Percentiles rank a stretch among this genome's conserved stretches.
Conservation (phyloP, 495 filamentous ascomycete genomes). For the Penicillium waksmanii region DNA sequence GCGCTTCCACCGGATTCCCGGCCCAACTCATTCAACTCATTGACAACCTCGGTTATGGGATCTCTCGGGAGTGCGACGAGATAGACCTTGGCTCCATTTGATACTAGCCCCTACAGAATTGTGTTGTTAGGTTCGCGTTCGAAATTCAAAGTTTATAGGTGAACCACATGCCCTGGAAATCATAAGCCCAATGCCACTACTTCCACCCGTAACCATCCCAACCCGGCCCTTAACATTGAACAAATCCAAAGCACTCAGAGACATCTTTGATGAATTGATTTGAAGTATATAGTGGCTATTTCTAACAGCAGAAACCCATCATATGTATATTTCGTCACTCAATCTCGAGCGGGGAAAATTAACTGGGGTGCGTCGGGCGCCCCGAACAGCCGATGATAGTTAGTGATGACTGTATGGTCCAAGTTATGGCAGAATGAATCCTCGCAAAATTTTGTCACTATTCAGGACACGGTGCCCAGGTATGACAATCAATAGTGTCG, state of each 20-base stretch:
- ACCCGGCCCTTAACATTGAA: constrained; percentile 41
- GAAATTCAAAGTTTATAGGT: neutral
- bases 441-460: too few relatives aligned
- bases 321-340: neutral
- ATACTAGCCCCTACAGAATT: constrained; percentile 37
- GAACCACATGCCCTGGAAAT: constrained; percentile 36
- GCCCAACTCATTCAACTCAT: constrained; percentile 37
- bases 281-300: neutral
- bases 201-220: constrained; percentile 49
- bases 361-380: neutral
- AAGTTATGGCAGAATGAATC: too few relatives aligned
- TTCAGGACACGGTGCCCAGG: too few relatives aligned
- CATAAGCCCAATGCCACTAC: constrained; percentile 50
- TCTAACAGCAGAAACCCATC: neutral
- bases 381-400: neutral
- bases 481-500: too few relatives aligned
- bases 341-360: neutral
- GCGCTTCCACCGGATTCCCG: constrained; percentile 34
- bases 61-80: constrained; percentile 40
- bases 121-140: neutral
- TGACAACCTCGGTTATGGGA: constrained; percentile 35
- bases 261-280: constrained; percentile 9
- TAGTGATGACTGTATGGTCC: too few relatives aligned
- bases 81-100: constrained; percentile 50
- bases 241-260: constrained; percentile 13